Evolutionary conservation across 305 asterid species (phyloP), one percentile per base, ranked within the genome.

Genomic region (Salvia sclarea): DNA sequence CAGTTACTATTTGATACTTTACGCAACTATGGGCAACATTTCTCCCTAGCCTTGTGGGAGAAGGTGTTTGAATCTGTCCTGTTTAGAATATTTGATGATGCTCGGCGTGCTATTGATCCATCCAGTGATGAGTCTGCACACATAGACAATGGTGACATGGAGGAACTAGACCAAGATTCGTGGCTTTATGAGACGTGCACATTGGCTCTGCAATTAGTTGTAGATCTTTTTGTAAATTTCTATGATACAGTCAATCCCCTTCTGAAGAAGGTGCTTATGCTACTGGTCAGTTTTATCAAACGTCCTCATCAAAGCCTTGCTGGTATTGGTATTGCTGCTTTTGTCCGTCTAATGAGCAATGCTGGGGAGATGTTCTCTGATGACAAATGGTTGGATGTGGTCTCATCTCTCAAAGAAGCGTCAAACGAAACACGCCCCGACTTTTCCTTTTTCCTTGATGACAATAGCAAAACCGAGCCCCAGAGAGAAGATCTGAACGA

Each of bases 181-280:
- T 95, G 99, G 99, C 89, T 95, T 57, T 95, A 95, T 53, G 99
- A 95, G 83, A 95, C 99, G 9, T 95, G 99, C 83, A 95, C 99
- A 16, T 77, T 95, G 83, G 99, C 98, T 61, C 89, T 95, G 55
- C 99, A 95, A 77, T 86, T 95, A 73, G 96, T 95, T 62, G 98
- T 91, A 18, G 99, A 95, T 83, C 97, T 95, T 64, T 95, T 95
- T 69, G 98, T 92, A 70, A 95, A 92, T 70, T 92, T 95, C 81
- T 95, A 89, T 45, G 86, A 86, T 70, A 95, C 98, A 0, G 98
- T 95, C 68, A 85, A 95, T 77, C 98, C 99, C 64, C 98, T 95
- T 68, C 76, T 95, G 83, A 80, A 70, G 81, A 95, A 92, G 80
- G 98, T 95, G 73, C 77, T 95, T 52, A 73, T 82, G 80, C 75